Percentiles rank a stretch among this genome's conserved stretches.
These are phyloP conservation scores for Penicillium paneum DNA, from an alignment of 2,329 filamentous ascomycete species.

Conservation along the genomic window DNA sequence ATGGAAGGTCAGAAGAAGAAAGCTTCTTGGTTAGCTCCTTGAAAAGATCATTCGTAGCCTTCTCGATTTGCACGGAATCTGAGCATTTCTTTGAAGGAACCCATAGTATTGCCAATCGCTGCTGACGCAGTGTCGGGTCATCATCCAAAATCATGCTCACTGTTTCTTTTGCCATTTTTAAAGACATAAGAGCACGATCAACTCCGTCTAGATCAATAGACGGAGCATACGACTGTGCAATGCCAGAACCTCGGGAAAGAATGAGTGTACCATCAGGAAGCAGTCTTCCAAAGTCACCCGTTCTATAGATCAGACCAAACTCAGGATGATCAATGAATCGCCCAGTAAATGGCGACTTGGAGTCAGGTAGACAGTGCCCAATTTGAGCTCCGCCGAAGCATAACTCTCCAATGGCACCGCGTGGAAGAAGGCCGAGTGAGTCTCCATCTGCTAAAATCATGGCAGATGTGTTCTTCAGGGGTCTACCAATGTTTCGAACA, in stretches of 20 bases:
- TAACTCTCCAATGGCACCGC: conserved; percentile 74
- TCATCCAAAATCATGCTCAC: conserved; percentile 58
- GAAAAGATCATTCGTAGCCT: conserved; percentile 50
- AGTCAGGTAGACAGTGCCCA: not conserved
- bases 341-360: conserved; percentile 52
- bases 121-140: conserved; percentile 35
- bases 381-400: conserved; percentile 86
- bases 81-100: conserved; percentile 43
- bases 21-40: conserved; percentile 55
- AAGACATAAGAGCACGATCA: conserved; percentile 58
- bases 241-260: conserved; percentile 70
- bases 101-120: conserved; percentile 68
- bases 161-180: conserved; percentile 56
- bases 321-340: conserved; percentile 68
- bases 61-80: conserved; percentile 1
- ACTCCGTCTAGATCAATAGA: conserved; percentile 77
- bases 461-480: conserved; percentile 71
- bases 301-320: conserved; percentile 74
- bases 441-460: conserved; percentile 56
- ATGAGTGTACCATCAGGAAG: conserved; percentile 72
- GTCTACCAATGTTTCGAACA: conserved; percentile 72
- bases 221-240: conserved; percentile 78
- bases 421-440: conserved; percentile 56
- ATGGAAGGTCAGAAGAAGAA: conserved; percentile 76
- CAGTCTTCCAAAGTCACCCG: conserved; percentile 77